phyloP scores from a whole-genome alignment of 768 basidiomycete species.

The Candolleomyces eurysporus region DNA sequence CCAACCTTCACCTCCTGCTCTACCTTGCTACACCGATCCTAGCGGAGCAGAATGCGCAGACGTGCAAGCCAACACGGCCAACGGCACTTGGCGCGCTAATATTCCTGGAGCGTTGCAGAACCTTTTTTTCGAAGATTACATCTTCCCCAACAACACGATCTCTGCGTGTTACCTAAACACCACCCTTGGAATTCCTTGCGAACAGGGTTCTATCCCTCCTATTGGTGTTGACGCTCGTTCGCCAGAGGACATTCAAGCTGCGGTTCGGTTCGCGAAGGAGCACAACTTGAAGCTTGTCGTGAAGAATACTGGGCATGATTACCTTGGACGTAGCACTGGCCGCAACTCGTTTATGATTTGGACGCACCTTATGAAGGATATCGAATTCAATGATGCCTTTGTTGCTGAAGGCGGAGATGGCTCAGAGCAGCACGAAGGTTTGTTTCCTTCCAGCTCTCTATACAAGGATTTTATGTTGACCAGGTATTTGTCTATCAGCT shows the following conservation, averaged over 20 bases:
- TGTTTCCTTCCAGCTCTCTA: not conserved
- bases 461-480: too few species aligned
- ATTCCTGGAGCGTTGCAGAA: slow-evolving; percentile 10
- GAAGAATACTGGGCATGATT: slow-evolving; percentile 43
- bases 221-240: slow-evolving; percentile 39
- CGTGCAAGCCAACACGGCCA: not conserved
- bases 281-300: slow-evolving; percentile 37
- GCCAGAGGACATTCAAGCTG: slow-evolving; percentile 37
- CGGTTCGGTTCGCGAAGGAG: slow-evolving; percentile 34
- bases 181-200: slow-evolving; percentile 36
- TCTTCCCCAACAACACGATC: slow-evolving; percentile 40
- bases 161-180: slow-evolving; percentile 53
- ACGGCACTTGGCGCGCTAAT: slow-evolving; percentile 9
- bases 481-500: too few species aligned
- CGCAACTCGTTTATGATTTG: slow-evolving; percentile 39
- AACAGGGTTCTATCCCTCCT: slow-evolving; percentile 42
- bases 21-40: slow-evolving; percentile 34
- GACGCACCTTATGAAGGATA: slow-evolving; percentile 38
- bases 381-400: slow-evolving; percentile 28
- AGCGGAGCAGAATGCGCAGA: slow-evolving; percentile 29
- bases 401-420: slow-evolving; percentile 31
- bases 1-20: slow-evolving; percentile 37
- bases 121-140: slow-evolving; percentile 8
- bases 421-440: slow-evolving; percentile 13
- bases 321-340: slow-evolving; percentile 43